Base-by-base conservation (phyloP, 345 rosid species). In the Melaleuca alternifolia region DNA sequence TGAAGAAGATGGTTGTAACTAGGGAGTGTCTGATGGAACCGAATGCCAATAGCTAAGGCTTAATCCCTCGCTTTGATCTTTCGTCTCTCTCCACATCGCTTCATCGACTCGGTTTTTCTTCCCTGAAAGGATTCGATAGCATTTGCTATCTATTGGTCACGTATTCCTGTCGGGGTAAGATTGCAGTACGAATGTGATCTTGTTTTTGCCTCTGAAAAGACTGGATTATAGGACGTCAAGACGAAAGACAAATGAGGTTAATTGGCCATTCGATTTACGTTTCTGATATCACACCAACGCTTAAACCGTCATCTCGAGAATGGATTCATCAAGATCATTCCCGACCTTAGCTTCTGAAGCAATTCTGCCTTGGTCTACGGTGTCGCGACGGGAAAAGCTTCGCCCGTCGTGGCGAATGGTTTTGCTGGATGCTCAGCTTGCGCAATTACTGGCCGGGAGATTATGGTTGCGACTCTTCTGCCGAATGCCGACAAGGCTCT, bases 351-450 rank as follows among this genome's bases (percentile, higher is more conserved):
- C 71, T 59, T 59, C 71, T 41, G 18, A n/a, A 26, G 33, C 71
- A 59, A n/a, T n/a, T 12, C 16, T 51, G 53, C 14, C 71, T 59
- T 59, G 18, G 33, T n/a, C 71, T 6, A 0, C 5, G 12, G 71
- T 12, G 26, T n/a, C 0, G 12, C 33, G 71, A 4, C 9, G 0
- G 14, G 3, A n/a, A n/a, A 6, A 6, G 8, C 4, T n/a, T n/a
- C 2, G 37, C 15, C 1, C 71, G 53, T 3, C 1, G 16, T 13
- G 53, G 16, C 53, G 14, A 51, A 10, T 51, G 53, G 53, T 6
- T 51, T 51, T 51, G 5, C 15, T 51, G 14, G 7, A 1, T 59
- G 8, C 18, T n/a, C 71, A 57, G 30, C 33, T 59, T 59, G 71
- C 33, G 71, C 71, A 28, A 59, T 7, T 1, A n/a, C 8, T 2